Percentiles rank a stretch among this genome's conserved stretches.
Evolutionary conservation across 208 protist genomes (phyloP).

Genomic region (Crithidia sp.): DNA sequence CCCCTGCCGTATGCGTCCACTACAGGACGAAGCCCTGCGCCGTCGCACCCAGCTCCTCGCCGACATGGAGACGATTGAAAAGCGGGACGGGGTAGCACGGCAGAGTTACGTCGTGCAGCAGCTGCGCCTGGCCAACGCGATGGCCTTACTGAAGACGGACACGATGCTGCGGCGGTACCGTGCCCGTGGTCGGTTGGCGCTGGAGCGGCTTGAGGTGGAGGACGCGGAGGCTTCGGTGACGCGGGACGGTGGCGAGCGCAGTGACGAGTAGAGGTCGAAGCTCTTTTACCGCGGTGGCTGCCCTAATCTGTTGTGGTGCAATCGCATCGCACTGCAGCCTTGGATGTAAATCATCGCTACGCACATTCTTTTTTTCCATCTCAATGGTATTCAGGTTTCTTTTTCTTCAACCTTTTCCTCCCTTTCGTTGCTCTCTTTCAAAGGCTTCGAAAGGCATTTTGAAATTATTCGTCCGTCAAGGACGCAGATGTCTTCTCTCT

Average conservation of each 20-base stretch:
- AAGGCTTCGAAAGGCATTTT: too few relatives aligned
- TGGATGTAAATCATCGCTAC: background rate
- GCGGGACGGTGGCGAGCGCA: background rate
- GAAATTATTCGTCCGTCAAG: too few relatives aligned
- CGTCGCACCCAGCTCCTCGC: conserved; percentile 18
- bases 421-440: background rate
- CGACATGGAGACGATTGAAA: conserved; percentile 26
- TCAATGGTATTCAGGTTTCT: background rate
- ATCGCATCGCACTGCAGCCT: background rate
- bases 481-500: too few relatives aligned
- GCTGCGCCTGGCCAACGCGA: conserved; percentile 24
- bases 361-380: background rate
- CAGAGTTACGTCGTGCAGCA: conserved; percentile 35
- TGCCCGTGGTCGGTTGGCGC: conserved; percentile 18
- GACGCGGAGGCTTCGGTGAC: background rate
- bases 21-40: conserved; percentile 21
- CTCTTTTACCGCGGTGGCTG: background rate
- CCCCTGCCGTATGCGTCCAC: conserved; percentile 9
- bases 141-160: conserved; percentile 26
- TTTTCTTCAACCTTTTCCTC: background rate
- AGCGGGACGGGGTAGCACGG: conserved; percentile 29
- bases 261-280: background rate
- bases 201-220: conserved; percentile 20
- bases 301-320: background rate
- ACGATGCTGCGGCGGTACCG: conserved; percentile 34